Evolutionary conservation across 2,329 filamentous ascomycete species (phyloP).

Genomic region (Colletotrichum godetiae): DNA sequence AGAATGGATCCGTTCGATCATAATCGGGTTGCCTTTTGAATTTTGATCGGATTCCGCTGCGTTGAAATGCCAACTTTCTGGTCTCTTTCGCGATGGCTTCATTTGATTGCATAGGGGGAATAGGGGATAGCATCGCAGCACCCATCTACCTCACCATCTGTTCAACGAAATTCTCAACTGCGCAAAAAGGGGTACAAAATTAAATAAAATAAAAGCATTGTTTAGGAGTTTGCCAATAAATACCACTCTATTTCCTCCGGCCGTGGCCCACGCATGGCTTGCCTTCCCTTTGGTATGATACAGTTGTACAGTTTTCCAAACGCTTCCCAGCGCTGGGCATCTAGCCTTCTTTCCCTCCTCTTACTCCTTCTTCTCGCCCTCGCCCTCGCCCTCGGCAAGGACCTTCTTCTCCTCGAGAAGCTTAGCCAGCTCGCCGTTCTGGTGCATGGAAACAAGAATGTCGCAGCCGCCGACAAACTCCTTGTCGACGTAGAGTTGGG

Average conservation of each 20-base stretch:
- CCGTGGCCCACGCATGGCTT: not conserved
- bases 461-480: conserved; percentile 99
- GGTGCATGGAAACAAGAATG: conserved; percentile 96
- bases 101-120: not conserved
- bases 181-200: not conserved
- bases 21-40: not conserved
- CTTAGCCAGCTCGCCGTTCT: conserved; percentile 93
- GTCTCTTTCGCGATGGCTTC: not conserved
- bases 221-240: conserved; percentile 1
- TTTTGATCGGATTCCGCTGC: not conserved
- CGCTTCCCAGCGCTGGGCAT: conserved; percentile 1
- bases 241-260: conserved; percentile 21
- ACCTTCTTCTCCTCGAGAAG: conserved; percentile 92
- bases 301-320: conserved; percentile 28
- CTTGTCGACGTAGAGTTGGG: conserved; percentile 93
- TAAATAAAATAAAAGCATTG: not conserved
- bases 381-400: conserved; percentile 66
- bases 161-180: not conserved
- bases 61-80: too few species aligned
- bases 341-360: not conserved
- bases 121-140: not conserved
- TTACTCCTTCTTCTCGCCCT: conserved; percentile 48
- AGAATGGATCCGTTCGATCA: too few species aligned
- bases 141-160: not conserved
- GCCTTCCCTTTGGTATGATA: conserved; percentile 25